These are phyloP conservation scores for Linnemannia schmuckeri DNA, from an alignment of 192 early-diverging fungal genomes.

Conservation along the genomic window DNA sequence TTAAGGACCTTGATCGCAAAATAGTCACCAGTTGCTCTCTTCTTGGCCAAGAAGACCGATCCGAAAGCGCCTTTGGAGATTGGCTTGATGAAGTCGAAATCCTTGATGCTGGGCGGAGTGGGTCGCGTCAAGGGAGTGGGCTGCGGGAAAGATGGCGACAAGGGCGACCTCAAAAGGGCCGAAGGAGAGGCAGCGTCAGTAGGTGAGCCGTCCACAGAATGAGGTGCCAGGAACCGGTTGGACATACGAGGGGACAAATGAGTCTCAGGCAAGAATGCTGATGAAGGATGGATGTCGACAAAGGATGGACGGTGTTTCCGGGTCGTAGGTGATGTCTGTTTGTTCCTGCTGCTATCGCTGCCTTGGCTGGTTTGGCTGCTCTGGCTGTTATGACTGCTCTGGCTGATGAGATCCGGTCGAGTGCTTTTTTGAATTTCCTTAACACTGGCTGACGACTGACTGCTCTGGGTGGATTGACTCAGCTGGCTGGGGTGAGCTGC, in stretches of 20 bases:
- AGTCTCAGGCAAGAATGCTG: constrained; percentile 38
- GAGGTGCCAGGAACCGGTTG: constrained; percentile 37
- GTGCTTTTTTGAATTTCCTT: neutral
- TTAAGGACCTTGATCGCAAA: constrained; percentile 90
- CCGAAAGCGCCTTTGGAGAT: constrained; percentile 94
- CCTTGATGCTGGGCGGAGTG: constrained; percentile 82
- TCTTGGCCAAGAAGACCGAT: constrained; percentile 88
- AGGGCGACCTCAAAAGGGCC: constrained; percentile 43
- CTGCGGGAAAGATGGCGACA: constrained; percentile 55
- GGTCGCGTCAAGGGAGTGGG: constrained; percentile 63
- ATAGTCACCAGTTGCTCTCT: constrained; percentile 86
- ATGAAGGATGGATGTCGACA: constrained; percentile 52
- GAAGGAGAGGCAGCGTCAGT: constrained; percentile 39
- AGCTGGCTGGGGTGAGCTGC: neutral
- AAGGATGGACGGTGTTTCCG: constrained; percentile 49
- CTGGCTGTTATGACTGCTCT: constrained; percentile 18
- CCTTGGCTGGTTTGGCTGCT: constrained; percentile 13
- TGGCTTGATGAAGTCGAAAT: constrained; percentile 92
- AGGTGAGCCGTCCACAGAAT: constrained; percentile 52
- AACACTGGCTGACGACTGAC: neutral
- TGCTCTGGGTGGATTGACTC: neutral
- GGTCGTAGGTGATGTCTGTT: neutral
- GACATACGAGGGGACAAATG: constrained; percentile 33
- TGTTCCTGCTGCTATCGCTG: neutral
- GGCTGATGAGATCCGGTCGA: neutral